These are phyloP conservation scores for Citeromyces hawaiiensis DNA, from an alignment of 1,139 yeast species.

Conservation along the genomic window DNA sequence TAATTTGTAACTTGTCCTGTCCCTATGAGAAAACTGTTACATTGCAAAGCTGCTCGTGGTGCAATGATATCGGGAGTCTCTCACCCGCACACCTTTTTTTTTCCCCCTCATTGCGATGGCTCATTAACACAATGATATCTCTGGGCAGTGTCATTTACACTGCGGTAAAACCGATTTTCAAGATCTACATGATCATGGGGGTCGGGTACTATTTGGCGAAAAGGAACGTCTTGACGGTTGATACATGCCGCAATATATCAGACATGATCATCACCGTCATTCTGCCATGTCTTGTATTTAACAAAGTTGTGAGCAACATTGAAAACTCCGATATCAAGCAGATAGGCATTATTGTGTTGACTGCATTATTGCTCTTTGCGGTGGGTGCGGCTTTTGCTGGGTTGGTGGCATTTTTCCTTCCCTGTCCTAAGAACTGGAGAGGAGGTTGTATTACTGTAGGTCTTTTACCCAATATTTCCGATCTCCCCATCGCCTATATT, in stretches of 20 bases:
- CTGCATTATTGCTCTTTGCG: constrained; percentile 50
- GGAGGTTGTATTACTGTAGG: constrained; percentile 77
- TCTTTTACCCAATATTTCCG: constrained; percentile 69
- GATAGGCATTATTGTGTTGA: constrained; percentile 58
- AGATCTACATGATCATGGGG: constrained; percentile 65
- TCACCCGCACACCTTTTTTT: background rate
- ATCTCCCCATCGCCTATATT: constrained; percentile 79
- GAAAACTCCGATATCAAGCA: constrained; percentile 61
- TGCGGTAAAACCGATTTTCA: constrained; percentile 77
- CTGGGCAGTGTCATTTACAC: constrained; percentile 67
- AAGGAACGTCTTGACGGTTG: constrained; percentile 53
- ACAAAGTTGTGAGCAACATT: constrained; percentile 59
- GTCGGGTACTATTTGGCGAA: constrained; percentile 60
- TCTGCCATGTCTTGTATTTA: constrained; percentile 69
- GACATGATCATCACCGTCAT: constrained; percentile 59
- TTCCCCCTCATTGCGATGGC: constrained; percentile 10
- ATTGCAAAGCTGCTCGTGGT: too few species aligned
- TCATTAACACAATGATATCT: constrained; percentile 13
- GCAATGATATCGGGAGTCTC: background rate
- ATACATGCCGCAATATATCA: constrained; percentile 63
- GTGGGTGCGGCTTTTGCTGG: constrained; percentile 26
- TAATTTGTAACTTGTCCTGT: too few species aligned
- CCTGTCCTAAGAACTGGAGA: constrained; percentile 56
- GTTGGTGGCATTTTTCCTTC: constrained; percentile 11
- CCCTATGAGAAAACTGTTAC: too few species aligned